Evolutionary conservation across 495 filamentous ascomycete genomes (phyloP).

Genomic region (Pyrenula massariospora): DNA sequence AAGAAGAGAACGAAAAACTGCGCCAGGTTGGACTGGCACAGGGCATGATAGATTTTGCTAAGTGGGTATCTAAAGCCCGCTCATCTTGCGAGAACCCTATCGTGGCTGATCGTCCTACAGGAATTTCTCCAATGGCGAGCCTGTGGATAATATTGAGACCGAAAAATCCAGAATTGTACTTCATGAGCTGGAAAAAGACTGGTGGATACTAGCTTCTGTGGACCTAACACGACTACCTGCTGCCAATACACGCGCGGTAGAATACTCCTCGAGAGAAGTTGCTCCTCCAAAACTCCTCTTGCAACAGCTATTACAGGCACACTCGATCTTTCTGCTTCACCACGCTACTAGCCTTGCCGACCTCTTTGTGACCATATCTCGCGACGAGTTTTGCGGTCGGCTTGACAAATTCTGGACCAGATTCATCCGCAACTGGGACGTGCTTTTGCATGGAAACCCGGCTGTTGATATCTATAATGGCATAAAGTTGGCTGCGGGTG

Average conservation of each 20-base stretch:
- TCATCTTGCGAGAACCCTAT: slow-evolving; percentile 1
- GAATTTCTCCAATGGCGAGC: slow-evolving; percentile 64
- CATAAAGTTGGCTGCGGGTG: slow-evolving; percentile 81
- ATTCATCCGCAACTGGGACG: slow-evolving; percentile 76
- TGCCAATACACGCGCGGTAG: slow-evolving; percentile 21
- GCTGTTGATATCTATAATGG: slow-evolving; percentile 66
- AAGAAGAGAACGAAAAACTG: slow-evolving; percentile 68
- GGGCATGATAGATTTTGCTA: slow-evolving; percentile 89
- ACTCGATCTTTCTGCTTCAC: slow-evolving; percentile 77
- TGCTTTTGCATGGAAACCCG: slow-evolving; percentile 82
- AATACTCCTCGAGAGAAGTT: slow-evolving; percentile 84
- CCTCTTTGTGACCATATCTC: slow-evolving; percentile 50
- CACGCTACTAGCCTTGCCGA: slow-evolving; percentile 59
- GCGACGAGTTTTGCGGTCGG: slow-evolving; percentile 45
- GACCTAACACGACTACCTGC: slow-evolving; percentile 50
- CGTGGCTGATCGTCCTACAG: slow-evolving; percentile 11
- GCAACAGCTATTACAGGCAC: slow-evolving; percentile 69
- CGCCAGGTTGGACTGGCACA: slow-evolving; percentile 95
- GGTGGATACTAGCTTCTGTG: slow-evolving; percentile 91
- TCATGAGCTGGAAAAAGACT: slow-evolving; percentile 73
- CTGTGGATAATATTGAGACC: slow-evolving; percentile 81
- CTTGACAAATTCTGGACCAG: slow-evolving; percentile 75
- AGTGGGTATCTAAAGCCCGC: slow-evolving; percentile 28
- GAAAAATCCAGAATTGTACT: slow-evolving; percentile 75
- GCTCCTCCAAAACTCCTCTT: slow-evolving; percentile 68